Conservation (phyloP, 2,329 filamentous ascomycete species). For the Escovopsis weberi region DNA sequence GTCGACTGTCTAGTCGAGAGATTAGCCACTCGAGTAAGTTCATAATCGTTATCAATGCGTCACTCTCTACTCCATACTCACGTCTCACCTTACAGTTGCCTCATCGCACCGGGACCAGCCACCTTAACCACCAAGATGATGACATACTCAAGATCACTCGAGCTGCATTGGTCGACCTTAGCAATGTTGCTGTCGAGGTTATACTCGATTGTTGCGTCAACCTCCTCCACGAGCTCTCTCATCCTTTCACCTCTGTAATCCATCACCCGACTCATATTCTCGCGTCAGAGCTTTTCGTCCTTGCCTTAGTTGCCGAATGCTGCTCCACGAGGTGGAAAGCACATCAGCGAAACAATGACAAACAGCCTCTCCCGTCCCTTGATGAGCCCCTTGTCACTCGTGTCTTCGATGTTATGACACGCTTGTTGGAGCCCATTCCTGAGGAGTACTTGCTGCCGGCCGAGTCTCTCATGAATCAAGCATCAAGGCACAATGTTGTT, state of each 20-base stretch:
- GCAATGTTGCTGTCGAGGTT: constrained; percentile 34
- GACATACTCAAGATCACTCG: constrained; percentile 46
- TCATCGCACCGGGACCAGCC: constrained; percentile 44
- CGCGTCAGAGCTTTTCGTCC: constrained; percentile 49
- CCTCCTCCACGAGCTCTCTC: constrained; percentile 43
- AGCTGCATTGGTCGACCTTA: constrained; percentile 46
- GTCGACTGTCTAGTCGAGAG: constrained; percentile 45
- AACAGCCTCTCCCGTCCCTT: constrained; percentile 24
- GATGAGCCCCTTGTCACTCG: constrained; percentile 37
- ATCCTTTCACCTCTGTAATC: constrained; percentile 35
- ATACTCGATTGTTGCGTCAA: constrained; percentile 43
- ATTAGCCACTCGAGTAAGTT: constrained; percentile 35
- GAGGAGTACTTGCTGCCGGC: constrained; percentile 42
- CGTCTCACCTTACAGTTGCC: constrained; percentile 35
- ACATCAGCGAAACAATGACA: constrained; percentile 17
- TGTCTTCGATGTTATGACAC: constrained; percentile 39
- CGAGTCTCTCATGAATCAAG: constrained; percentile 41
- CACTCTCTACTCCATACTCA: neutral
- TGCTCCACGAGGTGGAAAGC: constrained; percentile 46
- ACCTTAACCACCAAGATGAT: constrained; percentile 43
- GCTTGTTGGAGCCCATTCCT: constrained; percentile 43
- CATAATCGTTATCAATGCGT: neutral
- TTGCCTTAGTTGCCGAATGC: constrained; percentile 49
- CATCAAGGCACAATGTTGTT: constrained; percentile 21
- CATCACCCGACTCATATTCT: constrained; percentile 45